These are phyloP conservation scores for Fagopyrum homotropicum DNA, from an alignment of 148 eudicot species.

Conservation along the genomic window DNA sequence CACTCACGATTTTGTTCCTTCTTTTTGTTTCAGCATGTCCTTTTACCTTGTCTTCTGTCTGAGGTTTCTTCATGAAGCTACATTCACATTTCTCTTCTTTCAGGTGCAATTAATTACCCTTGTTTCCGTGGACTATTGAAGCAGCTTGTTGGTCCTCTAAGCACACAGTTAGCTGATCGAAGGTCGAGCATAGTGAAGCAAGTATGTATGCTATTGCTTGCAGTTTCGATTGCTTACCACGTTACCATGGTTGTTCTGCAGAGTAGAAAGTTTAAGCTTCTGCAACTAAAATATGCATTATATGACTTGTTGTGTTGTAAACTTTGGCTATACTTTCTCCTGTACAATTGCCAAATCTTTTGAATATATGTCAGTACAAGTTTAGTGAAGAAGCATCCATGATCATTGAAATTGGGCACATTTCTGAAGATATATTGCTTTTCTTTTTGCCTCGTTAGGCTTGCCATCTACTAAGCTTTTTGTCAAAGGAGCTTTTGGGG, in stretches of 20 bases:
- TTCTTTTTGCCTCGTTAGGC: conserved; percentile 40
- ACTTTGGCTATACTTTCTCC: neutral
- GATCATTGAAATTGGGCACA: neutral
- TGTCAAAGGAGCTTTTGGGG: conserved; percentile 97
- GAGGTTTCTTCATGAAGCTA: neutral
- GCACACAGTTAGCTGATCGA: conserved; percentile 82
- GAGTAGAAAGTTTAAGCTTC: neutral
- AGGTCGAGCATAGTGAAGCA: conserved; percentile 97
- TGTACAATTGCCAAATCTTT: neutral
- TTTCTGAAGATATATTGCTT: neutral
- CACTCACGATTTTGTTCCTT: neutral
- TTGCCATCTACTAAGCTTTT: conserved; percentile 72
- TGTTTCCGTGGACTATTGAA: conserved; percentile 86
- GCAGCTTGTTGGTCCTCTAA: conserved; percentile 81
- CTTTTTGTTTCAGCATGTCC: neutral
- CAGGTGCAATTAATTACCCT: conserved; percentile 90
- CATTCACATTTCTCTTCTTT: conserved; percentile 11
- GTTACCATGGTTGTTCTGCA: neutral
- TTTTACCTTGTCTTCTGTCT: neutral
- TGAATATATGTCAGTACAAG: neutral
- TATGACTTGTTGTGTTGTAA: neutral
- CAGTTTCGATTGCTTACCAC: neutral
- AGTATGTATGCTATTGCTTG: conserved; percentile 26
- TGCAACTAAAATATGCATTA: neutral
- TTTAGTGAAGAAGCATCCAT: neutral